Evolutionary conservation across 805 yeast species (phyloP), one percentile per base, ranked within the genome.

Genomic region (Yarrowia sp.): DNA sequence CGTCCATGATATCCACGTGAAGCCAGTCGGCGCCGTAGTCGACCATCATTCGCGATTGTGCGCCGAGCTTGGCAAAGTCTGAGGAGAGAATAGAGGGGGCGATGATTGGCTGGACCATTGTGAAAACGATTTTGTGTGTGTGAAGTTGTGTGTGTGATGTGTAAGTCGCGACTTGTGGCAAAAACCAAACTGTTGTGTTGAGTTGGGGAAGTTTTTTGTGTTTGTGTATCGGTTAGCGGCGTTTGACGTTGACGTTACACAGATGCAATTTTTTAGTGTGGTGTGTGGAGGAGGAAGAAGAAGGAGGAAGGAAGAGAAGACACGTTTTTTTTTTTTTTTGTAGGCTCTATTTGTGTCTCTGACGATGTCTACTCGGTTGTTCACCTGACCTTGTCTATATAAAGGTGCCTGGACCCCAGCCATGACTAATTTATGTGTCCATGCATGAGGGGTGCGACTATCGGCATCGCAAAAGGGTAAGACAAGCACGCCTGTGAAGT

Each of bases 1-100:
- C 99, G 78, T 95, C 99, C 99, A 95, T 95, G 61, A 95, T 94
- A 79, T 95, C 99, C 67, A 95, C 87, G 79, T 95, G 99, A 71
- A 95, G 87, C 99, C 99, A 95, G 75, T 94, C 97, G 22, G 97
- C 97, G 32, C 90, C 89, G 69, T 89, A 83, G 66, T 86, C 85
- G 76, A 91, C 87, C 80, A 93, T 89, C 70, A 85, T 83, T 76
- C 89, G 89, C 79, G 97, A 91, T 72, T 93, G 94, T 73, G 92
- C 86, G 63, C 96, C 98, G 71, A 95, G 81, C 74, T 91, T 86
- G 73, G 98, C 88, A 76, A 94, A 95, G 78, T 95, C 97, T 55
- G 82, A 78, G 74, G 98, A 95, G 69, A 95, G 85, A 70, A 95
- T 90, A 38, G 97, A 92, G 32, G 99, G 99, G 10, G 99, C 98